These are phyloP conservation scores for Rhododendron kiyosumense DNA, from an alignment of 148 eudicot species.

Conservation along the genomic window DNA sequence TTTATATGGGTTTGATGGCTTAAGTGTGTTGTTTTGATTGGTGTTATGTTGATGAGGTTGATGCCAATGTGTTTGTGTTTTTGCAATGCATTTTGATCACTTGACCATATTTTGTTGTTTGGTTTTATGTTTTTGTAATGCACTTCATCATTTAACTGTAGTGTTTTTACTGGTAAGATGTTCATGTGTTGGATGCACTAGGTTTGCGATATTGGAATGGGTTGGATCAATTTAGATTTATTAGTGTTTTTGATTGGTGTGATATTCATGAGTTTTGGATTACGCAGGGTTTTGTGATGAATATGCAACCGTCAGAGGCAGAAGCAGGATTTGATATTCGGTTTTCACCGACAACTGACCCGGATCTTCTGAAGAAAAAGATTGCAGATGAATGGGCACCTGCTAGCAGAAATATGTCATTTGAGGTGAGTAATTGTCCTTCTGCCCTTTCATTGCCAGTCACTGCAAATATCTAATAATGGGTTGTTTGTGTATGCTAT, in stretches of 20 bases:
- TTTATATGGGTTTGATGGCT: not conserved
- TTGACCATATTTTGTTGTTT: not conserved
- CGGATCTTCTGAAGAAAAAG: constrained; percentile 52
- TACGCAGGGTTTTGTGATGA: constrained; percentile 87
- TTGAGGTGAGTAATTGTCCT: constrained; percentile 39
- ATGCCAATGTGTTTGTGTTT: not conserved
- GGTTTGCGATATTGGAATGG: not conserved
- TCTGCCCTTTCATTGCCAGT: constrained; percentile 2
- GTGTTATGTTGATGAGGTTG: not conserved
- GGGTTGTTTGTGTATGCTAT: not conserved
- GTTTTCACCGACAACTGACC: constrained; percentile 65
- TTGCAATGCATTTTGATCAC: not conserved
- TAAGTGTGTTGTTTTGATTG: not conserved
- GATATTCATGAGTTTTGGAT: constrained; percentile 1
- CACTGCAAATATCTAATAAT: not conserved
- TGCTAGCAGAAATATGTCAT: constrained; percentile 78
- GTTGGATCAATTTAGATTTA: not conserved
- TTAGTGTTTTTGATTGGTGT: not conserved
- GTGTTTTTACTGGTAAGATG: not conserved
- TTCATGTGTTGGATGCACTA: not conserved
- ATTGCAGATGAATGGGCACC: constrained; percentile 96
- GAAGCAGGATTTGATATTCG: constrained; percentile 84
- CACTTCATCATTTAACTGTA: not conserved
- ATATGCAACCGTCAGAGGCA: constrained; percentile 96
- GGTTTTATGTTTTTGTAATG: not conserved